Evolutionary conservation across 495 filamentous ascomycete species (phyloP), one percentile per base, ranked within the genome.

Genomic region (Chaetomium tenue): DNA sequence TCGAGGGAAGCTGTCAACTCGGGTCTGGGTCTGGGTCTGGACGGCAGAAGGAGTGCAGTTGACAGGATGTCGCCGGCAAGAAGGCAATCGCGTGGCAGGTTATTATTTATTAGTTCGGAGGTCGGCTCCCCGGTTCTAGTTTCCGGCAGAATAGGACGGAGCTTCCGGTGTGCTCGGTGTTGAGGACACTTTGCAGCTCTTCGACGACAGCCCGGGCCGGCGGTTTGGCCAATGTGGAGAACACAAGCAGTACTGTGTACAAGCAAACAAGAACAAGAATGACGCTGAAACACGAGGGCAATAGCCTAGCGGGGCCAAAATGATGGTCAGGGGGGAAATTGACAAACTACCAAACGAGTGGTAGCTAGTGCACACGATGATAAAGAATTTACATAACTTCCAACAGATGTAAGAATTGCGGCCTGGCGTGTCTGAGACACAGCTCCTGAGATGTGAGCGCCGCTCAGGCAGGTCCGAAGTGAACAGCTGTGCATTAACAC

Each of bases 161-260:
- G 56, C 33, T 60, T 53, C 56, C 48, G 54, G 15, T n/a, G 63
- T 48, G 48, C 23, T 52, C 58, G 51, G 42, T 23, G 61, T 55
- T 68, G 54, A 68, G 66, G 66, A 68, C 66, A 68, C 61, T 64
- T 68, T 68, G 66, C 61, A 67, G 65, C 60, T 67, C 61, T 55
- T 55, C 52, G 11, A 44, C 37, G 23, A 30, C 25, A 16, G n/a
- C 42, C 54, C 65, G 55, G 65, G 53, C 61, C 60, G 58, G 58
- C 39, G 55, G 65, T 61, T 62, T 51, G 59, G 26, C 59, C 40
- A 67, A 57, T 63, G 65, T 67, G 65, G 65, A 63, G 65, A 63
- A 66, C 20, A 37, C 48, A 52, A 28, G 28, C 16, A 18, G 23
- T 3, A 30, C 28, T 30, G 28, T 30, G 28, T 30, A 20, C 13